phyloP scores from a whole-genome alignment of 352 stramenopile species.

The Halophytophthora batemanensis region DNA sequence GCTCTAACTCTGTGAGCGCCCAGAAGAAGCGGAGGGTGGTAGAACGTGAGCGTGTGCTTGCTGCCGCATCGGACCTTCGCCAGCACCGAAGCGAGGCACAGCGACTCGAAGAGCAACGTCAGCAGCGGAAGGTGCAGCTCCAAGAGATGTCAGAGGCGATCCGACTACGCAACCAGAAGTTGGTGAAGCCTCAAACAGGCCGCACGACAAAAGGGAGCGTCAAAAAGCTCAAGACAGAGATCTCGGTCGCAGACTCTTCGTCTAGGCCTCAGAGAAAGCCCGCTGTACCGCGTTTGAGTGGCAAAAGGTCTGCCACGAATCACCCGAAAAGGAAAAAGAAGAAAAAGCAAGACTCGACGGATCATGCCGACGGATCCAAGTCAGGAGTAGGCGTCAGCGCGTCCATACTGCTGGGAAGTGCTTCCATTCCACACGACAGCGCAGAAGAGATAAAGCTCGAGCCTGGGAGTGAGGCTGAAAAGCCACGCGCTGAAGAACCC shows the following conservation, averaged over 20 bases:
- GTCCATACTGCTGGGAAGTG: conserved; percentile 20
- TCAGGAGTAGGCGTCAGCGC: conserved; percentile 16
- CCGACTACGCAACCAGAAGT: conserved; percentile 45
- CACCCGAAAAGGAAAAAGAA: conserved; percentile 6
- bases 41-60: conserved; percentile 40
- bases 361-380: not conserved
- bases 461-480: not conserved
- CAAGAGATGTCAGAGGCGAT: conserved; percentile 53
- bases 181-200: conserved; percentile 5
- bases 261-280: conserved; percentile 41
- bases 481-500: not conserved
- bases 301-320: conserved; percentile 4
- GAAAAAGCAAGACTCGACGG: conserved; percentile 7
- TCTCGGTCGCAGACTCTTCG: conserved; percentile 1
- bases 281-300: conserved; percentile 50
- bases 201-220: not conserved
- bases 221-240: not conserved
- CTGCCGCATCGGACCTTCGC: conserved; percentile 39
- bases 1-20: conserved; percentile 9
- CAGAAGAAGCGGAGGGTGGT: conserved; percentile 39
- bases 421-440: not conserved
- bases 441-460: not conserved
- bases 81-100: conserved; percentile 26
- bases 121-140: conserved; percentile 41
- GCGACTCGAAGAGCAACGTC: conserved; percentile 22